Conservation (phyloP, 1,139 yeast genomes). For the Sugiyamaella japonica region DNA sequence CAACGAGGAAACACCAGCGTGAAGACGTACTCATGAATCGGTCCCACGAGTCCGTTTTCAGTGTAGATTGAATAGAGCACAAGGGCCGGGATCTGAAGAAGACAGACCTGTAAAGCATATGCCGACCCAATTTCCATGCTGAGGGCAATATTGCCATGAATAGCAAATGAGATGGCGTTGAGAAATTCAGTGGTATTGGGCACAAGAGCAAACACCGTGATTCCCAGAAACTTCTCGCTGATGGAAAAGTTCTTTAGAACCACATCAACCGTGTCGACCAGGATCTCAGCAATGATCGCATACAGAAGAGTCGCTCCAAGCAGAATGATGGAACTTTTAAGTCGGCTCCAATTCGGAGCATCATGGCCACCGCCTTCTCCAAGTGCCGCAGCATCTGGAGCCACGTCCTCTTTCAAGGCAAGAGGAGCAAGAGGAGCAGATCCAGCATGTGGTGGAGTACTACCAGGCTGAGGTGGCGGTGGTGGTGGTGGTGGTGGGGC, state of each 20-base stretch:
- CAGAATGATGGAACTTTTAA: slow-evolving; percentile 80
- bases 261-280: slow-evolving; percentile 91
- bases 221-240: slow-evolving; percentile 85
- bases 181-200: slow-evolving; percentile 97
- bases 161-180: slow-evolving; percentile 95
- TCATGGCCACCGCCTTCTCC: slow-evolving; percentile 78
- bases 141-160: slow-evolving; percentile 91
- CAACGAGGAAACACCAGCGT: slow-evolving; percentile 90
- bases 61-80: slow-evolving; percentile 69
- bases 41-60: slow-evolving; percentile 35
- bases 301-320: slow-evolving; percentile 82
- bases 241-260: slow-evolving; percentile 76
- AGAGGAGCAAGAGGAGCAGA: slow-evolving; percentile 6
- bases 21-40: slow-evolving; percentile 54
- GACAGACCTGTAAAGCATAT: slow-evolving; percentile 93
- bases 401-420: slow-evolving; percentile 6
- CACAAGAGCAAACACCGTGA: slow-evolving; percentile 91
- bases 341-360: slow-evolving; percentile 95
- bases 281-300: slow-evolving; percentile 91
- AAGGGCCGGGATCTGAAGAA: slow-evolving; percentile 88
- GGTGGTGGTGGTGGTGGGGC: not conserved
- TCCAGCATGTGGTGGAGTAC: not conserved
- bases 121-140: slow-evolving; percentile 97
- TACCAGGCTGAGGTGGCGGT: not conserved
- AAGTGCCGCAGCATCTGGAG: slow-evolving; percentile 34